Evolutionary conservation across 2,329 filamentous ascomycete species (phyloP), one percentile per base, ranked within the genome.

Genomic region (Myriosclerotinia scirpicola): DNA sequence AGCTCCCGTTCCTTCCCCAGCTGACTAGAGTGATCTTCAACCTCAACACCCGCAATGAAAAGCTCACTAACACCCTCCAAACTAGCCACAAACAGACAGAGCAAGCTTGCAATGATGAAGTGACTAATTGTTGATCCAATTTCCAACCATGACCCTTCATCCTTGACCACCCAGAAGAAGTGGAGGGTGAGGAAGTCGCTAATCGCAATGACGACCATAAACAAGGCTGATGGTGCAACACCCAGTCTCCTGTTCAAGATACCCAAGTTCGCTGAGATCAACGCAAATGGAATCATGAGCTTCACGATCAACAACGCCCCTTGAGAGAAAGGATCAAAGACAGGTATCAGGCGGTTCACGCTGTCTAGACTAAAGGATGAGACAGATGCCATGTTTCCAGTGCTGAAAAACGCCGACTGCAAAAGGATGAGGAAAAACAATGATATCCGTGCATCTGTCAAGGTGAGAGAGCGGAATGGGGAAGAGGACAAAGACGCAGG

Each of bases 131-230:
- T 97, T 38, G 92, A 96, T 42, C 95, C 95, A 76, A 99, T 99
- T 76, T 99, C 95, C 68, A 99, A 80, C 95, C 95, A 99, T 30
- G 90, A 95, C 0, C 95, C 95, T 77, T 99, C 95, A 73, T 99
- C 95, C 74, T 90, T 91, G 55, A 99, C 95, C 73, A 97, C 92
- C 87, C 92, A 99, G 80, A 99, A 99, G 81, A 99, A 99, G 74
- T 95, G 92, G 63, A 99, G 83, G 4, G 95, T 98, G 76, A 98
- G 83, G 60, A 97, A 87, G 76, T 99, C 95, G 68, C 90, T 93
- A 62, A 96, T 86, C 0, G 90, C 91, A 87, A 97, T 96, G 61
- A 96, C 93, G 2, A 94, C 81, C 90, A 97, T 97, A 80, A 98
- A 97, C 5, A 99, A 81, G 7, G 93, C 92, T 50, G 90, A 93